Evolutionary conservation across 352 stramenopile genomes (phyloP).

Genomic region (Peronosclerospora sorghi): DNA sequence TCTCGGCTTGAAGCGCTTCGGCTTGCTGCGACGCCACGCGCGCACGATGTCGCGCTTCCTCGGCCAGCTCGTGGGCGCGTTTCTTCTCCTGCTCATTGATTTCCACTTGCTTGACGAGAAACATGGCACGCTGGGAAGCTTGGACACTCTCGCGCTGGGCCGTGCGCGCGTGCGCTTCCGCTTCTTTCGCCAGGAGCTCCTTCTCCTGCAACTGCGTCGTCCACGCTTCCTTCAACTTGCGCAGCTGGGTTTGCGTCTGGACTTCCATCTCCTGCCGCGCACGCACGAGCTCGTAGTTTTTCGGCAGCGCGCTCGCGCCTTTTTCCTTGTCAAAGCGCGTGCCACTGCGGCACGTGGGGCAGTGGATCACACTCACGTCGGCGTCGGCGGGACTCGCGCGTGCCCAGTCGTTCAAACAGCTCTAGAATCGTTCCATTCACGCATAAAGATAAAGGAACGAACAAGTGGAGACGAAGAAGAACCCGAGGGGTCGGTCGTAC

Average conservation of each 20-base stretch:
- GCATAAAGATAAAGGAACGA: not conserved
- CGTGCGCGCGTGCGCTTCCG: constrained; percentile 54
- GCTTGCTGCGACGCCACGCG: constrained; percentile 54
- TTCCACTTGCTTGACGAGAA: constrained; percentile 64
- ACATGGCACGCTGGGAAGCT: constrained; percentile 49
- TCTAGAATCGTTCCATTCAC: too few relatives aligned
- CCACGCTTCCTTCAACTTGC: constrained; percentile 40
- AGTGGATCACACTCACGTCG: constrained; percentile 37
- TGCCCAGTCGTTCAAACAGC: constrained; percentile 57
- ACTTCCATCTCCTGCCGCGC: constrained; percentile 76
- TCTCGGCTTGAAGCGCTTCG: constrained; percentile 63
- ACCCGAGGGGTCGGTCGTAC: too few relatives aligned
- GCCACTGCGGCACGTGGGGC: constrained; percentile 54
- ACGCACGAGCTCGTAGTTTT: constrained; percentile 79
- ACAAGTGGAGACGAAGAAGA: too few relatives aligned
- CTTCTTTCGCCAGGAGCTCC: constrained; percentile 52
- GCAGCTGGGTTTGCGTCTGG: constrained; percentile 49
- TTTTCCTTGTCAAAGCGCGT: constrained; percentile 33
- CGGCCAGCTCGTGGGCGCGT: constrained; percentile 48
- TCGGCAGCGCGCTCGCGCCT: constrained; percentile 51
- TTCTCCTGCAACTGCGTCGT: constrained; percentile 60
- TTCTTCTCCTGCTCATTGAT: constrained; percentile 81
- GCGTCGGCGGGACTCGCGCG: constrained; percentile 13
- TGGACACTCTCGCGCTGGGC: constrained; percentile 69
- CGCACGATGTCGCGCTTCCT: constrained; percentile 50